Evolutionary conservation across 1,284 basidiomycete genomes (phyloP).

Genomic region (Microbotryum intermedium): DNA sequence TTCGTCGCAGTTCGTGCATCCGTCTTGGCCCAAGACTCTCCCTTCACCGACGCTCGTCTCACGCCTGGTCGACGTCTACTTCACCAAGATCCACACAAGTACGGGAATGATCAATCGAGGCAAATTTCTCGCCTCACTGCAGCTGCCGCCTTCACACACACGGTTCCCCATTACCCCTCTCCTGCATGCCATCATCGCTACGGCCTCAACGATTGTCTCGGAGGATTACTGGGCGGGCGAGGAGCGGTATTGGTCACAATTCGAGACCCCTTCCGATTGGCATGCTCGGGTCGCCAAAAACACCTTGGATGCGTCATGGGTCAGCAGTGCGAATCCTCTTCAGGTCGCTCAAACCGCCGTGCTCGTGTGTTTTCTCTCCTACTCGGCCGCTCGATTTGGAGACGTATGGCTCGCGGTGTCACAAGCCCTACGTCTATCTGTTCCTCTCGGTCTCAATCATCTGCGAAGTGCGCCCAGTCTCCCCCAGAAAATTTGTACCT

Average conservation of each 20-base stretch:
- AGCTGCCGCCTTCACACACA: slow-evolving; percentile 60
- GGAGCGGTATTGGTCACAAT: slow-evolving; percentile 15
- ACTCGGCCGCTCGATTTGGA: slow-evolving; percentile 72
- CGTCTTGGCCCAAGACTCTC: slow-evolving; percentile 3
- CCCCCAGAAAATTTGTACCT: background rate
- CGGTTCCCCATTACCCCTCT: slow-evolving; percentile 74
- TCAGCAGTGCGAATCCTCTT: slow-evolving; percentile 53
- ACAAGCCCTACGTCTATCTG: slow-evolving; percentile 66
- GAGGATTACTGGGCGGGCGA: slow-evolving; percentile 44
- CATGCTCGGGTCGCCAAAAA: slow-evolving; percentile 47
- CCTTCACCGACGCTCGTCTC: slow-evolving; percentile 10
- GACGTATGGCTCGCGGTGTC: slow-evolving; percentile 83
- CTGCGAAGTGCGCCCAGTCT: background rate
- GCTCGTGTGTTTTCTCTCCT: slow-evolving; percentile 74
- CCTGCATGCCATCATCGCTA: slow-evolving; percentile 73
- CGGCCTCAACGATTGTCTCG: slow-evolving; percentile 69
- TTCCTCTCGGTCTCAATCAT: slow-evolving; percentile 52
- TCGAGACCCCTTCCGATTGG: slow-evolving; percentile 59
- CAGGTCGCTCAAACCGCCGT: slow-evolving; percentile 74
- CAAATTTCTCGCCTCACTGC: slow-evolving; percentile 62
- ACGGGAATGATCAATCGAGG: slow-evolving; percentile 54
- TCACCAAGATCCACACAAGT: slow-evolving; percentile 18
- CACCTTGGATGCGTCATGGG: background rate
- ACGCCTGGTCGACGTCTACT: slow-evolving; percentile 22
- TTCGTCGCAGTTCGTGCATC: background rate